Evolutionary conservation across 2,329 filamentous ascomycete genomes (phyloP).

Genomic region (Paraphoma chrysanthemicola): DNA sequence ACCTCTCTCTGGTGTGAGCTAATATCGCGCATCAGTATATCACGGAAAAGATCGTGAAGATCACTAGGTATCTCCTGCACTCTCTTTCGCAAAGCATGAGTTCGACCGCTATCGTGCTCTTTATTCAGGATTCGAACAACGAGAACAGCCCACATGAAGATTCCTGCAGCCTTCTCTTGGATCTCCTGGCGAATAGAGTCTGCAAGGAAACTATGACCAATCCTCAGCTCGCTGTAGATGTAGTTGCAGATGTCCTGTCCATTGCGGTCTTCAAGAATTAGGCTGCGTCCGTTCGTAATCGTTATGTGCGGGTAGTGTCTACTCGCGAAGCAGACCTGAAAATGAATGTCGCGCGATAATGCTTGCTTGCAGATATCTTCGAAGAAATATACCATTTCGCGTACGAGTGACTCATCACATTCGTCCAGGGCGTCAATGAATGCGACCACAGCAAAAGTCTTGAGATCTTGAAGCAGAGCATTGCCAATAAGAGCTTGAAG

Average conservation of each 20-base stretch:
- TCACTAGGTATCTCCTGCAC: constrained; percentile 50
- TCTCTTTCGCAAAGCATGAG: constrained; percentile 29
- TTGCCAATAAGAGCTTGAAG: constrained; percentile 26
- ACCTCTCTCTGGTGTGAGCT: constrained; percentile 8
- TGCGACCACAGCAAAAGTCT: constrained; percentile 19
- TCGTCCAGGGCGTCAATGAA: constrained; percentile 59
- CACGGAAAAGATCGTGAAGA: constrained; percentile 58
- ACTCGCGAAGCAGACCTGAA: constrained; percentile 34
- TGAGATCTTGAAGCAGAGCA: constrained; percentile 17
- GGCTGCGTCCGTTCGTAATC: constrained; percentile 28
- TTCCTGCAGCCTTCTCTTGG: constrained; percentile 47
- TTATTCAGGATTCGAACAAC: constrained; percentile 53
- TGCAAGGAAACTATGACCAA: constrained; percentile 21
- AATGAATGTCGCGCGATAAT: not conserved
- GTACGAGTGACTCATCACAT: constrained; percentile 53
- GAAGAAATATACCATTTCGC: constrained; percentile 55
- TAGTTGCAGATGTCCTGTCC: constrained; percentile 44
- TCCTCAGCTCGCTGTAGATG: constrained; percentile 26
- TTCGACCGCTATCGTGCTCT: constrained; percentile 41
- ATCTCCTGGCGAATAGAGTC: constrained; percentile 41
- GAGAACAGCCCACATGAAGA: constrained; percentile 52
- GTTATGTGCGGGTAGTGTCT: constrained; percentile 57
- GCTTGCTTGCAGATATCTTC: constrained; percentile 46
- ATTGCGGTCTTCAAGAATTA: constrained; percentile 50
- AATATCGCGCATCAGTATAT: constrained; percentile 54